phyloP scores from a whole-genome alignment of 345 rosid species.

The Excoecaria cochinchinensis region DNA sequence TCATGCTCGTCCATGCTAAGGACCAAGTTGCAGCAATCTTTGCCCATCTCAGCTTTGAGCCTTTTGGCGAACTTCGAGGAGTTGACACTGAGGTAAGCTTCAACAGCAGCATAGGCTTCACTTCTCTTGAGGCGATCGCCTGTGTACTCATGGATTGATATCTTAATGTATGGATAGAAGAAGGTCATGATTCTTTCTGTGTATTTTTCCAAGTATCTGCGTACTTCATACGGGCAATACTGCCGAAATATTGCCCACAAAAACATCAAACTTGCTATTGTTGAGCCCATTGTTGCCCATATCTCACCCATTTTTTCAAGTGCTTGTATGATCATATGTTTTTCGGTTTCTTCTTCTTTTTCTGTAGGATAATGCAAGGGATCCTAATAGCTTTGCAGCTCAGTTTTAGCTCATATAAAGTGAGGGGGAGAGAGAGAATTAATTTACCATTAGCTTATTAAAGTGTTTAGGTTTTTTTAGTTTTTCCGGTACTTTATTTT shows the following conservation, averaged over 20 bases:
- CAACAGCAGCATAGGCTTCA: constrained; percentile 54
- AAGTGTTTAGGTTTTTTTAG: too few species aligned
- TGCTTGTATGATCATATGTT: constrained; percentile 16
- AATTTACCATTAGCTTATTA: too few species aligned
- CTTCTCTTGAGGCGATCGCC: constrained; percentile 50
- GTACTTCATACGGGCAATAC: constrained; percentile 55
- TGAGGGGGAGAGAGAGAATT: not conserved
- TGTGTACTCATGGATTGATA: constrained; percentile 48
- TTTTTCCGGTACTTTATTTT: too few species aligned
- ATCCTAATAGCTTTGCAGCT: not conserved
- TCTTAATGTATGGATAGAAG: constrained; percentile 46
- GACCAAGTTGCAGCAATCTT: constrained; percentile 40
- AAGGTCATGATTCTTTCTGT: constrained; percentile 30
- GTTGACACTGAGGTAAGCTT: constrained; percentile 51
- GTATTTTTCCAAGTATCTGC: constrained; percentile 40
- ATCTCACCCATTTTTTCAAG: constrained; percentile 42
- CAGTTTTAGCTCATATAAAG: not conserved
- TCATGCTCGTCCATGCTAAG: constrained; percentile 55
- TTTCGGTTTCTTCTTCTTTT: not conserved
- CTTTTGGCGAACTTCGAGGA: constrained; percentile 42
- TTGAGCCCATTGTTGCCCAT: constrained; percentile 60
- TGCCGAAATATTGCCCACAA: constrained; percentile 49
- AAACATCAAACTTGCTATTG: constrained; percentile 59
- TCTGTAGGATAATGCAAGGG: not conserved
- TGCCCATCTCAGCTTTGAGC: constrained; percentile 52